Conservation (phyloP, 352 stramenopile species). For the Phytopythium chamaehyphon region DNA sequence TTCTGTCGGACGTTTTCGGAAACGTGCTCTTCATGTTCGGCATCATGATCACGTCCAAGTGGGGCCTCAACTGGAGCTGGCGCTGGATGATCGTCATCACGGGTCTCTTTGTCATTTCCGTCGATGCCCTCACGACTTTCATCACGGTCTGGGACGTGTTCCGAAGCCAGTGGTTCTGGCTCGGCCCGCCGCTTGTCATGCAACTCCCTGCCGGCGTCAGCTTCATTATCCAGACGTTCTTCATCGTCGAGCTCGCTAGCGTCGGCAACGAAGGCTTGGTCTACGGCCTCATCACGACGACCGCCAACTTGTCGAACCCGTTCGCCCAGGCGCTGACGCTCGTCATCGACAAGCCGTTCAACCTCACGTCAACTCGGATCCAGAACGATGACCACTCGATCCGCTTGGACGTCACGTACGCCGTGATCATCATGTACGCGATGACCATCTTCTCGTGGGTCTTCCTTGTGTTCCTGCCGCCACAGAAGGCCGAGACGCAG, state of each 20-base stretch:
- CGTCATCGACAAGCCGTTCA: conserved; percentile 16
- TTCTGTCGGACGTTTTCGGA: conserved; percentile 23
- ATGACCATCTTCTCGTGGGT: conserved; percentile 13
- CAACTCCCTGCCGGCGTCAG: conserved; percentile 27
- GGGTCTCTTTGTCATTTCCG: conserved; percentile 19
- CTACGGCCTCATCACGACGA: conserved; percentile 34
- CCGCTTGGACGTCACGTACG: conserved; percentile 19
- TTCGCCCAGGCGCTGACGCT: conserved; percentile 29
- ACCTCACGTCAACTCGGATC: conserved; percentile 21
- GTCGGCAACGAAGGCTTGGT: conserved; percentile 38
- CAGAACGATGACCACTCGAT: conserved; percentile 13
- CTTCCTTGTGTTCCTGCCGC: conserved; percentile 20
- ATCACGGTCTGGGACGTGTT: conserved; percentile 32
- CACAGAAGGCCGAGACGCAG: conserved; percentile 20
- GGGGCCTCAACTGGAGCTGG: conserved; percentile 41
- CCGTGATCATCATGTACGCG: conserved; percentile 19
- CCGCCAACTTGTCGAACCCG: conserved; percentile 22
- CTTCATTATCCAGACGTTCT: conserved; percentile 38
- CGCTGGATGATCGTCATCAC: conserved; percentile 24
- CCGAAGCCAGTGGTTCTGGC: conserved; percentile 48
- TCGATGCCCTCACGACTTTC: conserved; percentile 28
- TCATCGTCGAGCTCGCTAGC: conserved; percentile 31
- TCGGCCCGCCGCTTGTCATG: conserved; percentile 29
- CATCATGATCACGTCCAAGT: conserved; percentile 33
- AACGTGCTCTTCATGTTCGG: conserved; percentile 24